phyloP scores from a whole-genome alignment of 768 basidiomycete species.

The Tulasnella sp. region DNA sequence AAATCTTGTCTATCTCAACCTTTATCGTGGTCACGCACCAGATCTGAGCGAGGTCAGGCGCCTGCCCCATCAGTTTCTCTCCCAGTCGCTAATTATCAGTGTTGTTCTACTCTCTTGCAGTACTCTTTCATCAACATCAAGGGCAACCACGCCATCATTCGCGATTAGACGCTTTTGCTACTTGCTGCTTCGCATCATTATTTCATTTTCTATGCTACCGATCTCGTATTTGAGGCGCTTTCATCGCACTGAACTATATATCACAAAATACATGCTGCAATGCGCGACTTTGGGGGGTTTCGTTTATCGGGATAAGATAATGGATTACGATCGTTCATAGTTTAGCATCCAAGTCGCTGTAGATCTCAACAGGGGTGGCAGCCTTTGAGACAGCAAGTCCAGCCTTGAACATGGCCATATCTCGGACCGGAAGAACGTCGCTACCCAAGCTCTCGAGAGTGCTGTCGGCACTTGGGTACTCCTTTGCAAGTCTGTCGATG shows the following conservation, averaged over 20 bases:
- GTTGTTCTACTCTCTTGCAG: slow-evolving; percentile 6
- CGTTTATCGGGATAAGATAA: slow-evolving; percentile 10
- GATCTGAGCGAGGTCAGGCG: slow-evolving; percentile 26
- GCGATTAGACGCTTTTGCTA: not conserved
- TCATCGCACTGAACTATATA: not conserved
- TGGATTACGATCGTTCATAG: slow-evolving; percentile 9
- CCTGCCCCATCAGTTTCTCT: not conserved
- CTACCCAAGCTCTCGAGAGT: slow-evolving; percentile 44
- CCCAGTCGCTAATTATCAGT: not conserved
- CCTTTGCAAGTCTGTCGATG: slow-evolving; percentile 56
- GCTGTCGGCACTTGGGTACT: slow-evolving; percentile 45
- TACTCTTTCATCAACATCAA: slow-evolving; percentile 30
- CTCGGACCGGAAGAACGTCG: slow-evolving; percentile 60
- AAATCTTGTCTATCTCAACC: slow-evolving; percentile 29
- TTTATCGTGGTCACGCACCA: slow-evolving; percentile 19
- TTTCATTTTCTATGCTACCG: not conserved
- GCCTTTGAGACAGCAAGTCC: slow-evolving; percentile 52
- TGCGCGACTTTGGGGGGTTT: not conserved
- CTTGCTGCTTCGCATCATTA: not conserved
- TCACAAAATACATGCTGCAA: not conserved
- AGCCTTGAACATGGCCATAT: slow-evolving; percentile 63
- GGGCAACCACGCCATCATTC: slow-evolving; percentile 28
- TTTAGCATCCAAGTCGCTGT: slow-evolving; percentile 30
- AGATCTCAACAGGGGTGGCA: slow-evolving; percentile 56
- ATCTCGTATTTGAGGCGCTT: not conserved